phyloP scores from a whole-genome alignment of 495 filamentous ascomycete genomes.

The Penicillium tannophilum region DNA sequence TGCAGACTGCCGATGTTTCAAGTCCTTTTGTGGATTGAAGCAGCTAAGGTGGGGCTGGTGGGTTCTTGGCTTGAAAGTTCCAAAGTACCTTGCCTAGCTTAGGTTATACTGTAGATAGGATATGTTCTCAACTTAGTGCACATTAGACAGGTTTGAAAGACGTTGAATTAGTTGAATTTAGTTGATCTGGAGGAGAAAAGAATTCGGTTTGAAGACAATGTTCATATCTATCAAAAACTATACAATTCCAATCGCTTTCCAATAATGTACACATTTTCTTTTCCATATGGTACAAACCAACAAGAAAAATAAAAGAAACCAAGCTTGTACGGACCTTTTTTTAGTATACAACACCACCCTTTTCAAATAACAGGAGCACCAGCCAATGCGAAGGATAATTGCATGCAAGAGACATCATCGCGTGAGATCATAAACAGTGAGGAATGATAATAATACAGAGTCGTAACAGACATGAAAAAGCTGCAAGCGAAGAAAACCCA shows the following conservation, averaged over 20 bases:
- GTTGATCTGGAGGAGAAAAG: not conserved
- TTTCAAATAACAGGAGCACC: conserved; percentile 7
- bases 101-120: not conserved
- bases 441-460: conserved; percentile 26
- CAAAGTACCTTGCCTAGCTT: not conserved
- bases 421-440: conserved; percentile 28
- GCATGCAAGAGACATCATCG: conserved; percentile 29
- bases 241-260: not conserved
- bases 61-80: not conserved
- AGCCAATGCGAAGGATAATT: conserved; percentile 11
- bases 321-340: not conserved
- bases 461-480: conserved; percentile 33
- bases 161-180: too few relatives aligned
- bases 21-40: not conserved
- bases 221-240: conserved; percentile 4
- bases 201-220: not conserved
- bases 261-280: conserved; percentile 15
- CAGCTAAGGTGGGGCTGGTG: not conserved
- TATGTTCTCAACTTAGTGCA: not conserved
- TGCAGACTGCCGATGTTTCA: conserved; percentile 3
- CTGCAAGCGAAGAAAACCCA: conserved; percentile 22
- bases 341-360: conserved; percentile 5
- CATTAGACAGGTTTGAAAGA: not conserved
- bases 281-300: conserved; percentile 3
- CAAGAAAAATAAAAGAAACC: not conserved